Conservation (phyloP, 106 monocot species). For the Dactylorhiza incarnata region DNA sequence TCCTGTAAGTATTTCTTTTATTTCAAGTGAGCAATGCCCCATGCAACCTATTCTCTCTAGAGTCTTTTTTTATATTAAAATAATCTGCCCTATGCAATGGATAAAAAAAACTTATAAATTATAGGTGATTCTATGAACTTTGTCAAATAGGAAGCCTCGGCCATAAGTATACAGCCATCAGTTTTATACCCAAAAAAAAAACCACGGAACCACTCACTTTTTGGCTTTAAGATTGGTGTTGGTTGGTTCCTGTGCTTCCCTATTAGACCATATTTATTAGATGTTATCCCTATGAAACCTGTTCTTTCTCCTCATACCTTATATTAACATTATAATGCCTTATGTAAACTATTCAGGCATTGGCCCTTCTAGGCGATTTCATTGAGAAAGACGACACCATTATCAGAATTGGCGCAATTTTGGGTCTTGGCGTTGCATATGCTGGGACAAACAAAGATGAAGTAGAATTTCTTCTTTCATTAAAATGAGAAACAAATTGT, state of each 20-base stretch:
- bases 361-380: conserved; percentile 75
- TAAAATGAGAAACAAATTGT: not conserved
- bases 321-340: not conserved
- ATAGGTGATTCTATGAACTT: too few relatives aligned
- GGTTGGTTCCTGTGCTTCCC: too few relatives aligned
- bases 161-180: too few relatives aligned
- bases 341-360: conserved; percentile 37
- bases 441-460: conserved; percentile 95
- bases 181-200: too few relatives aligned
- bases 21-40: not conserved
- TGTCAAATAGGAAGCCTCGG: too few relatives aligned
- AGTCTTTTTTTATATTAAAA: not conserved
- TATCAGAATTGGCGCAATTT: conserved; percentile 85
- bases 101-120: too few relatives aligned
- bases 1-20: conserved; percentile 46
- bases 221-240: too few relatives aligned
- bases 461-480: conserved; percentile 25
- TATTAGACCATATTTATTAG: too few relatives aligned
- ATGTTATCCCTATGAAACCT: not conserved
- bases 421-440: conserved; percentile 97
- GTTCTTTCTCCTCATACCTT: not conserved
- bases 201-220: too few relatives aligned
- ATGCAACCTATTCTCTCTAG: not conserved
- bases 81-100: not conserved
- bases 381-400: conserved; percentile 74